Percentiles rank a stretch among this genome's conserved stretches.
Evolutionary conservation across 257 asterid genomes (phyloP).

Genomic region (Gentiana straminea): DNA sequence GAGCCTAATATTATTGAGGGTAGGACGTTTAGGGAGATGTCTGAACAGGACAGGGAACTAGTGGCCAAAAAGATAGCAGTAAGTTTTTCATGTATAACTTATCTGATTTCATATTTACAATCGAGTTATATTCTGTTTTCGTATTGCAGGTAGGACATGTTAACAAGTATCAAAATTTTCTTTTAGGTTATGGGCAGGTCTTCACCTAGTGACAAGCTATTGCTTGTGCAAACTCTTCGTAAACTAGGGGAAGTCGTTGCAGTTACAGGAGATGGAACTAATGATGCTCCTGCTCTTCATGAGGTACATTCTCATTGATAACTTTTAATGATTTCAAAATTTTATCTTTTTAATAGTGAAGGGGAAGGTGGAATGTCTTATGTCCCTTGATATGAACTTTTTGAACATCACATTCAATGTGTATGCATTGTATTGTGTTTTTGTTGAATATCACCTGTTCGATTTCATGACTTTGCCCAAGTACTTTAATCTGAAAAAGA

Average conservation of each 20-base stretch:
- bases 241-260: slow-evolving; percentile 88
- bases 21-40: slow-evolving; percentile 66
- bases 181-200: slow-evolving; percentile 89
- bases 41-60: slow-evolving; percentile 67
- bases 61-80: slow-evolving; percentile 55
- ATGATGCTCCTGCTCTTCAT: slow-evolving; percentile 96
- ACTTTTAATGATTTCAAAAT: not conserved
- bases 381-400: no score
- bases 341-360: not conserved
- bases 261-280: slow-evolving; percentile 96
- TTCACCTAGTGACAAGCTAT: slow-evolving; percentile 91
- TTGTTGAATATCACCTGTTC: no score
- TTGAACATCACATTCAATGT: no score
- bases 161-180: slow-evolving; percentile 13
- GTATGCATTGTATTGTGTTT: no score
- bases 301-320: slow-evolving; percentile 41
- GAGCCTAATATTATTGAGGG: slow-evolving; percentile 74
- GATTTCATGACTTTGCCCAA: no score
- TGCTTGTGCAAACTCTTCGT: slow-evolving; percentile 85
- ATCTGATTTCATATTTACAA: not conserved
- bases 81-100: slow-evolving; percentile 14
- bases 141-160: slow-evolving; percentile 7
- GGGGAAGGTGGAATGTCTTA: not conserved
- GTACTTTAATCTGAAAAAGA: no score
- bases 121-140: slow-evolving; percentile 3